Base-by-base conservation (phyloP, 352 stramenopile genomes). In the Pythium folliculosum region DNA sequence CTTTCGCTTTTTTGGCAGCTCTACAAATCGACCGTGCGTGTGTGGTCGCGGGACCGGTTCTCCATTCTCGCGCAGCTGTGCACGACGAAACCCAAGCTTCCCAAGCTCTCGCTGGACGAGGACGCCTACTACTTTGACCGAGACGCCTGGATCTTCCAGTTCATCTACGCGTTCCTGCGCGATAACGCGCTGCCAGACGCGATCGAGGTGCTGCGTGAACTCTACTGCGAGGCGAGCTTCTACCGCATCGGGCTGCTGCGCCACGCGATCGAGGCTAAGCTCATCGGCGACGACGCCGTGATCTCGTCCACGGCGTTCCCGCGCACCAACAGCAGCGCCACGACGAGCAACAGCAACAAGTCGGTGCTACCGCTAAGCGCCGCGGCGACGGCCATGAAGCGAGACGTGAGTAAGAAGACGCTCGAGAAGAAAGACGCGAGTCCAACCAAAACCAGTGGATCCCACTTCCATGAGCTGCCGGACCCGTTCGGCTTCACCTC, bases 11-110 rank as follows among this genome's bases (percentile, higher is more conserved):
- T 55, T 2, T 27, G 30, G 22, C 50, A 92, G 84, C 56, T 93
- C 38, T 91, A 86, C 74, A 87, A 82, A 55, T 88, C 81, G 27
- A 93, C 81, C 0, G 80, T 92, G 23, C 83, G 82, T 21, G 68
- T 91, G 52, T 93, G 82, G 82, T 86, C 81, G 25, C 81, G 85
- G 27, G 82, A 93, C 62, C 80, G 83, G 7, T 93, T 93, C 60
- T 93, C 83, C 3, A 87, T 93, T 64, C 73, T 93, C n/a, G 85
- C 85, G 50, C 85, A 93, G 48, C 73, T 93, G 27, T 93, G 85
- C 69, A 91, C 85, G 43, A 83, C 71, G 2, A 76, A 74, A 40
- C 78, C 82, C 7, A 88, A 86, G 71, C 74, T 93, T 2, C 60
- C 54, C 5, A 79, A 82, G 38, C 71, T 83, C 25, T 85, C 72